Base-by-base conservation (phyloP, 306 rosid species). In the Cyclanthera cordifolia region DNA sequence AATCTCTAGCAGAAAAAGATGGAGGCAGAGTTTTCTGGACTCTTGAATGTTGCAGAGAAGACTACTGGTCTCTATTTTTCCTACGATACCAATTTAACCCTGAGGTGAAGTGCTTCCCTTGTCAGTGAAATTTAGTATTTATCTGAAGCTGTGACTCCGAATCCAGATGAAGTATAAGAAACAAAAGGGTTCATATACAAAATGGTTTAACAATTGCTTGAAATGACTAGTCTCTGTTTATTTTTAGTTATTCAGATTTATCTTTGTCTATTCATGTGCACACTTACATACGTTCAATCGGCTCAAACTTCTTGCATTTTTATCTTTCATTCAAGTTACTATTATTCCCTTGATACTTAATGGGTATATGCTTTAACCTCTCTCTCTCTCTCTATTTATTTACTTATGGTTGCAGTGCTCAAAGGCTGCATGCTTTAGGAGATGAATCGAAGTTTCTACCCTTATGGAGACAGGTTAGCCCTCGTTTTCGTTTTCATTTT, bases 401-500 rank as follows among this genome's bases (percentile, higher is more conserved):
- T 63, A 3, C 16, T 41, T 64, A 20, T 34, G 4, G 75, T 41
- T 79, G 71, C 94, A 93, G 99, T 61, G 82, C 84, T 6, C 99
- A 93, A 55, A 68, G 88, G 69, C 53, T 93, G 81, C 83, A 87
- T 72, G 89, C 86, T 76, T 74, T 93, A 55, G 91, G 96, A 34
- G 87, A 81, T 54, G 96, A 90, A 49, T 90, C 96, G 69, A 90
- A 82, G 76, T 78, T 85, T 77, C 87, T 93, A 76, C 99, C 99
- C 68, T 95, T 93, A 73, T 93, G 96, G 99, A 90, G 96, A 86
- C 96, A 93, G 89, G 99, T 85, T 79, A 45, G 51, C 75, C 67
- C 39, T 71, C 25, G 25, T 47, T 58, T 73, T 46, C 58, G 46
- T 68, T n/a, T 19, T 61, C 57, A n/a, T 34, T 41, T 55, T 71